Evolutionary conservation across 1,139 yeast genomes (phyloP), one percentile per base, ranked within the genome.

Genomic region (Pneumocystis carinii): DNA sequence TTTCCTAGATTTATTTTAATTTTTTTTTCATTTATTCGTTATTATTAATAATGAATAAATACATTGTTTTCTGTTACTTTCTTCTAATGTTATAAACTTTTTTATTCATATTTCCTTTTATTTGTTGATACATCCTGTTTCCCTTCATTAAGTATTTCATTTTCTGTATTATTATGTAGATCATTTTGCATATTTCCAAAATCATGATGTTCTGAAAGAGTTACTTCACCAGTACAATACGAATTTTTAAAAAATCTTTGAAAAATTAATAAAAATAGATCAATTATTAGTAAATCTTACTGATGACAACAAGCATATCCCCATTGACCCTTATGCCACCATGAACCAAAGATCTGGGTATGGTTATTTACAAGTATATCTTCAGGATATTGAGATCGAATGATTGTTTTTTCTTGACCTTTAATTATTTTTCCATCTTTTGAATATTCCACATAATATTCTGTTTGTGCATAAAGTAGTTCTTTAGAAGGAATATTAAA

Each of bases 301-400:
- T 74, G 73, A 62, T 75, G 74, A 65, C 83, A 80, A 67, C 83
- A 80, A 6, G 68, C 67, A 66, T 74, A 80, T 2, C 83, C 83
- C 83, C 83, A 80, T 63, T 71, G 70, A 1, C 80, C 81, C 42
- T 75, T 72, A n/a, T 69, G 64, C 73, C 78, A 80, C 69, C 74
- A 79, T 24, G 82, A 78, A 0, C 83, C 83, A 77, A 77, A 80
- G 19, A 79, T 77, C 7, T 75, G 69, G 0, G 75, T 69, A 66
- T 80, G 83, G 65, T 77, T 76, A 6, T 76, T 75, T 0, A 72
- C 71, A 65, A 41, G 27, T 17, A 24, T 15, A 29, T 32, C 62
- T 12, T 17, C 41, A 41, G 37, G 32, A 19, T 37, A 27, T 48
- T 64, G 61, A 7, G 39, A 63, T 27, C 27, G 64, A 24, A 48